A percentile compares a stretch with the other conserved stretches of the same genome.
These are phyloP conservation scores for Gillenia trifoliata DNA, from an alignment of 306 rosid genomes.

Conservation along the genomic window DNA sequence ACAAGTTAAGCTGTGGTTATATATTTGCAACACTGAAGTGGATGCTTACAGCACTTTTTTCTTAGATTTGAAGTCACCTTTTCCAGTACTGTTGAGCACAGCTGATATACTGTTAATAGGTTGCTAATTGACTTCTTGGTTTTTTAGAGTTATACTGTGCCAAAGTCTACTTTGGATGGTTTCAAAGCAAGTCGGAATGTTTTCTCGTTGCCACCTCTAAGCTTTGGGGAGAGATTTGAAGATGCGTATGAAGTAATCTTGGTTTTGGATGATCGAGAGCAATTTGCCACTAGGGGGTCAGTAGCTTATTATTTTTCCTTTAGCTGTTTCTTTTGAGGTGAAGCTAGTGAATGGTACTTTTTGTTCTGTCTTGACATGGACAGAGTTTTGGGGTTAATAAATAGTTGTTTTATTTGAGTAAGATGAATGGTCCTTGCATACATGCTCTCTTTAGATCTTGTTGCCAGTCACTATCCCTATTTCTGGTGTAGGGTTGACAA, in stretches of 20 bases:
- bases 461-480: too few relatives aligned
- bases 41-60: too few relatives aligned
- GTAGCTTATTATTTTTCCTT: constrained; percentile 23
- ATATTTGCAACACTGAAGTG: too few relatives aligned
- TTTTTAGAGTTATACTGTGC: constrained; percentile 34
- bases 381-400: not conserved
- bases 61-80: too few relatives aligned
- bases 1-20: too few relatives aligned
- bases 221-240: constrained; percentile 87
- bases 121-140: constrained; percentile 21
- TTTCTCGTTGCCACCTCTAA: constrained; percentile 73
- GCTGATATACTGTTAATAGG: too few relatives aligned
- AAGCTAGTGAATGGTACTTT: not conserved
- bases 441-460: too few relatives aligned
- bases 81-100: too few relatives aligned
- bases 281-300: constrained; percentile 83
- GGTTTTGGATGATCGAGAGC: constrained; percentile 89
- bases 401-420: too few relatives aligned
- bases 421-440: too few relatives aligned
- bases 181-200: constrained; percentile 33
- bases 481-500: too few relatives aligned
- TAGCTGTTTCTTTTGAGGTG: not conserved
- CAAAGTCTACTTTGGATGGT: constrained; percentile 34
- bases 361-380: not conserved
- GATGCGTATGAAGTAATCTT: constrained; percentile 70